Percentiles rank a stretch among this genome's conserved stretches.
phyloP scores from a whole-genome alignment of 78 protist genomes.

The Dictyostelium intermedium region DNA sequence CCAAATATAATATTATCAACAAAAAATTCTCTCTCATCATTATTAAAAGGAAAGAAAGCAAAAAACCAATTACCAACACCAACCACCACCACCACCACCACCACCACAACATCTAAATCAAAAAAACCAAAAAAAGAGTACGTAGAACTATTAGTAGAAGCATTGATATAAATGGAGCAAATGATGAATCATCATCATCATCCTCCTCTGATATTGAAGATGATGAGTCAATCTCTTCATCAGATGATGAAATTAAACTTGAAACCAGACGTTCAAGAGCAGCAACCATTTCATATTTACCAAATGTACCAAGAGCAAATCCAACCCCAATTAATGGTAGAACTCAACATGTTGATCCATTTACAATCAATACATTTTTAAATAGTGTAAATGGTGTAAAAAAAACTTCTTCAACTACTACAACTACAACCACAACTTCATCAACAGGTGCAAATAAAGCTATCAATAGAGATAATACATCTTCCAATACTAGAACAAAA shows the following conservation, averaged over 20 bases:
- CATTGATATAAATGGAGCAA: neutral
- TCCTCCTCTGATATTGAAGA: too few relatives aligned
- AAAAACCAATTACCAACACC: neutral
- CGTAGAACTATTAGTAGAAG: too few relatives aligned
- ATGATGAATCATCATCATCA: neutral
- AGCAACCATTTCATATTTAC: neutral
- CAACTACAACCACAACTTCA: neutral
- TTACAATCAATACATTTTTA: neutral
- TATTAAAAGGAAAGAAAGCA: neutral
- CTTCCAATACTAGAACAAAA: neutral
- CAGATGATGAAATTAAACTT: neutral
- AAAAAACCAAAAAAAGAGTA: neutral
- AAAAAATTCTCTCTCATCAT: neutral
- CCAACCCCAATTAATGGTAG: neutral
- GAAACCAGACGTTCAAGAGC: neutral
- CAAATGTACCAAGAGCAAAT: neutral
- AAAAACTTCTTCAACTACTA: neutral
- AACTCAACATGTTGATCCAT: neutral
- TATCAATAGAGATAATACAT: neutral
- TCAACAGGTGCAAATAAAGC: neutral
- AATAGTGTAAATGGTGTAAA: neutral
- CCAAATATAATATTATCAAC: constrained; percentile 1
- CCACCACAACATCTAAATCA: too few relatives aligned
- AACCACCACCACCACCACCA: neutral
- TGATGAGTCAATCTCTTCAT: neutral